Base-by-base conservation (phyloP, 176 grass and related monocot species). In the Lolium rigidum region DNA sequence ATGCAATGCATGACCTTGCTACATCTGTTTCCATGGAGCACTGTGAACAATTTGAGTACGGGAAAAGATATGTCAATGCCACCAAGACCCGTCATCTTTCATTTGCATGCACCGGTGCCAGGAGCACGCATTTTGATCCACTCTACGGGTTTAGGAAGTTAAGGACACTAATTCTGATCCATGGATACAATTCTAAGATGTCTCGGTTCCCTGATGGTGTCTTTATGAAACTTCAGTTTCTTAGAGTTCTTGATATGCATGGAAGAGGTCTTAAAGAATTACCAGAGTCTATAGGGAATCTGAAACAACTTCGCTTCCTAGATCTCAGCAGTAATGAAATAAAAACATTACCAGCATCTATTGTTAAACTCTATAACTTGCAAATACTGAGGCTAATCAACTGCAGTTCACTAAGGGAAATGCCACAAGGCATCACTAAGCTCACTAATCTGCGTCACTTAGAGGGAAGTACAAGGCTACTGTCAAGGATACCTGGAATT, bases 251-350 rank as follows among this genome's bases (percentile, higher is more conserved):
- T 58, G 91, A 93, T 54, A 70, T 95, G 72, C 78, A 90, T 62
- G 79, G 85, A 56, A 81, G 55, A 59, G 77, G 76, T 63, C 81
- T 93, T 67, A 78, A 70, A 81, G 79, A 90, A 76, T 56, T 95
- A 41, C 93, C 93, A 69, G 85, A 92, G 77, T 87, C 90, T 82
- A 88, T 95, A 84, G 85, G 87, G 41, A 92, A 88, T 83, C 78
- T 95, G 77, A 88, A 86, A 85, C 93, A 92, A 50, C 90, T 95
- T 50, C 90, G 90, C 26, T 92, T 92, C 70, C 79, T 95, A 88
- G 89, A 92, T 56, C 78, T 95, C 81, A 87, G 44, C 56, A 43
- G 81, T 60, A 95, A 84, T 82, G 63, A 77, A 77, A 92, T 95
- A 10, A 74, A 83, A 74, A 77, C 57, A 67, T 83, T 95, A 57